A percentile compares a stretch with the other conserved stretches of the same genome.
These are phyloP conservation scores for Exophiala sp. DNA, from an alignment of 2,329 filamentous ascomycete species.

Conservation along the genomic window DNA sequence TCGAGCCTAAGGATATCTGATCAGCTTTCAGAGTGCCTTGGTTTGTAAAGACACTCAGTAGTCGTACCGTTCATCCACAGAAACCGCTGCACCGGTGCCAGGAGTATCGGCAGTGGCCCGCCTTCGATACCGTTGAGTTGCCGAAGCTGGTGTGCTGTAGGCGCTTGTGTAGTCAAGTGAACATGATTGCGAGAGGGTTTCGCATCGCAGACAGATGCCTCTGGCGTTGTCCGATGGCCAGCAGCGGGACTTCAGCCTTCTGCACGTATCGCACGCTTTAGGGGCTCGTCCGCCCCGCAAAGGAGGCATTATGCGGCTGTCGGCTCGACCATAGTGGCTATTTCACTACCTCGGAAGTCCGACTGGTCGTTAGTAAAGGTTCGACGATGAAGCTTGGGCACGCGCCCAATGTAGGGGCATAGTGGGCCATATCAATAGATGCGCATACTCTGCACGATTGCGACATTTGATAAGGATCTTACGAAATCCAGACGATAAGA, in stretches of 20 bases:
- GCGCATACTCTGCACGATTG: neutral
- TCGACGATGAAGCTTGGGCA: neutral
- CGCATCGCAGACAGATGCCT: constrained; percentile 38
- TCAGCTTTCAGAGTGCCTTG: too few relatives aligned
- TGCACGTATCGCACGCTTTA: constrained; percentile 37
- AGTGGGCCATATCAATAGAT: too few relatives aligned
- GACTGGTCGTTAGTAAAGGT: too few relatives aligned
- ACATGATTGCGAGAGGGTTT: constrained; percentile 36
- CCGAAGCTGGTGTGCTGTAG: neutral
- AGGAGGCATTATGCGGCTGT: neutral
- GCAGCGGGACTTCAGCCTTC: constrained; percentile 43
- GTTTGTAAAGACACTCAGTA: too few relatives aligned
- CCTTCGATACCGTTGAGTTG: neutral
- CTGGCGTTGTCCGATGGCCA: constrained; percentile 34
- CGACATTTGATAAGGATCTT: neutral
- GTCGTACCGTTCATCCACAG: neutral
- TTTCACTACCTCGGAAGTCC: too few relatives aligned
- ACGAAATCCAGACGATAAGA: neutral
- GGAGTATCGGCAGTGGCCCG: neutral
- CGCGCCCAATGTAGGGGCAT: too few relatives aligned
- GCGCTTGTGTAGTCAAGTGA: constrained; percentile 23
- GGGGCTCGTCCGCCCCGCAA: constrained; percentile 9
- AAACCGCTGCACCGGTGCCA: neutral
- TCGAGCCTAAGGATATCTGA: neutral
- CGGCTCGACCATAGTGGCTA: too few relatives aligned